Evolutionary conservation across 2,329 filamentous ascomycete genomes (phyloP).

Genomic region (Pseudogymnoascus sp.): DNA sequence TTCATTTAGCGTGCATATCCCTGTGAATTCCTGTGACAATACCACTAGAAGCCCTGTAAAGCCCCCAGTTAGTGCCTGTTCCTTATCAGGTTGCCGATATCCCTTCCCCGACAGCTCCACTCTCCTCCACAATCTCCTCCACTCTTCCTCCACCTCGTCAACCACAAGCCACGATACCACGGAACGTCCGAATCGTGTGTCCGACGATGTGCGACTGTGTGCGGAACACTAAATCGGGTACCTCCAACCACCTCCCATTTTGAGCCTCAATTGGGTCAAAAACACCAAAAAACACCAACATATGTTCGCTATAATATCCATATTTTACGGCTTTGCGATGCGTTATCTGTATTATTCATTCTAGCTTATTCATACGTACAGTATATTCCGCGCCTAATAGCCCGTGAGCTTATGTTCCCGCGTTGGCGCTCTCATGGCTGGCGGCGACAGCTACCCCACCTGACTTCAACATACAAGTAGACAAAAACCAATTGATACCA

Average conservation of each 20-base stretch:
- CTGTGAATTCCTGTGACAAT: neutral
- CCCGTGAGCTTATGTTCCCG: neutral
- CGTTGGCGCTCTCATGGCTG: neutral
- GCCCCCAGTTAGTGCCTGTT: neutral
- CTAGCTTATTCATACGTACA: neutral
- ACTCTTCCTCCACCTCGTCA: neutral
- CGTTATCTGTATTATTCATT: conserved; percentile 3
- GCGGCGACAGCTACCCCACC: conserved; percentile 7
- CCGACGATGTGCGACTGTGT: neutral
- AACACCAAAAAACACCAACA: neutral
- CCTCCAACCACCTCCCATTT: neutral
- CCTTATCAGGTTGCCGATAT: neutral
- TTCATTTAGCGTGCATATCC: neutral
- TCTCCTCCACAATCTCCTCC: neutral
- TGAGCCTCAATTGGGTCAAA: neutral
- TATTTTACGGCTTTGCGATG: neutral
- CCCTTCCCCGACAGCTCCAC: neutral
- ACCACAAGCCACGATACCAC: neutral
- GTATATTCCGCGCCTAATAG: neutral
- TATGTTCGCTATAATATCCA: neutral
- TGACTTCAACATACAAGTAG: conserved; percentile 22
- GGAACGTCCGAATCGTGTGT: neutral
- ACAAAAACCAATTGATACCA: conserved; percentile 24
- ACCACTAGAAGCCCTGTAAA: neutral
- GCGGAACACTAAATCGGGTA: conserved; percentile 1